These are phyloP conservation scores for Cladophialophora yegresii DNA, from an alignment of 2,329 filamentous ascomycete genomes.

Conservation along the genomic window DNA sequence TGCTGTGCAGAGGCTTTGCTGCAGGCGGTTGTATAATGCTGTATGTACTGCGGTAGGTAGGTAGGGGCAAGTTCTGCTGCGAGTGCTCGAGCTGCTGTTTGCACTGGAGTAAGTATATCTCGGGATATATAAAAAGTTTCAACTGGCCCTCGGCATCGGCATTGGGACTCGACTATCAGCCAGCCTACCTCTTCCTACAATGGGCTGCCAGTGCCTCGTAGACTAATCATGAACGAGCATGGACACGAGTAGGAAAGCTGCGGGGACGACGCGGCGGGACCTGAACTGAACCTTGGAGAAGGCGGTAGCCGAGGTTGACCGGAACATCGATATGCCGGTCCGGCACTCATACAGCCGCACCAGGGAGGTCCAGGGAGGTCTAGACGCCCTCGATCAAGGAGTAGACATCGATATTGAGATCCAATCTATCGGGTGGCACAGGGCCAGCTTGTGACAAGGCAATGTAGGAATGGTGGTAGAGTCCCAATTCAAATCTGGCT, in stretches of 20 bases:
- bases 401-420: not conserved
- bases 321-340: not conserved
- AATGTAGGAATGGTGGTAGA: too few species aligned
- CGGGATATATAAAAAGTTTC: constrained; percentile 9
- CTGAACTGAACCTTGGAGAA: not conserved
- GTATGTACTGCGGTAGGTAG: not conserved
- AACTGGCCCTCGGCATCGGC: constrained; percentile 12
- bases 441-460: too few species aligned
- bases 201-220: not conserved
- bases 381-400: not conserved
- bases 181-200: not conserved
- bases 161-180: not conserved
- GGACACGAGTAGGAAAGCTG: not conserved
- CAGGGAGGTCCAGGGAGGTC: not conserved
- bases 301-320: constrained; percentile 5
- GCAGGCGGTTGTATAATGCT: not conserved
- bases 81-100: not conserved
- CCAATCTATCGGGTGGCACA: too few species aligned
- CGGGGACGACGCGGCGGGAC: not conserved
- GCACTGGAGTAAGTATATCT: not conserved
- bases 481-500: not conserved
- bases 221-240: constrained; percentile 4
- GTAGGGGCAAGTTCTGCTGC: not conserved
- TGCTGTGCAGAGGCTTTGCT: not conserved
- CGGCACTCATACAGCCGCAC: not conserved